phyloP scores from a whole-genome alignment of 495 filamentous ascomycete genomes.

The Trichocladium antarcticum region DNA sequence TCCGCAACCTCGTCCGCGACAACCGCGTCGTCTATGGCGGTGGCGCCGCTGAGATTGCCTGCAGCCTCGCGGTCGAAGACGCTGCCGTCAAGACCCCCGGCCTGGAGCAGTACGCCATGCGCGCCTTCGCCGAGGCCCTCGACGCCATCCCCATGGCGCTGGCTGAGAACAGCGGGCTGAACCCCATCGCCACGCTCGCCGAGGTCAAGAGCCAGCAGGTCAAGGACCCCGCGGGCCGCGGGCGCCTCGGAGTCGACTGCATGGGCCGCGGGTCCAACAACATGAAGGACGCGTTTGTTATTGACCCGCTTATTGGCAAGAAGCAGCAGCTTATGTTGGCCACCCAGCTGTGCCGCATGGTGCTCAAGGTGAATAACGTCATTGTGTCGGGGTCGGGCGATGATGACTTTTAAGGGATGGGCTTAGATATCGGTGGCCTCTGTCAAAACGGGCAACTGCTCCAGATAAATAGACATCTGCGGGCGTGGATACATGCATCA shows the following conservation, averaged over 20 bases:
- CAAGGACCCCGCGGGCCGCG: constrained; percentile 58
- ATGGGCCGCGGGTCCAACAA: constrained; percentile 91
- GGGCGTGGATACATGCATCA: constrained; percentile 8
- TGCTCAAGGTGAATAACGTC: constrained; percentile 95
- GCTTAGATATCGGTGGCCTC: constrained; percentile 1
- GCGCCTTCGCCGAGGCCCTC: constrained; percentile 89
- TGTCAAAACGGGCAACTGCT: neutral
- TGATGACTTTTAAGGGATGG: constrained; percentile 64
- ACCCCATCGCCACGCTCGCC: constrained; percentile 89
- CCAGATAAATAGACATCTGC: constrained; percentile 4
- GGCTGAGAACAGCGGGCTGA: constrained; percentile 91
- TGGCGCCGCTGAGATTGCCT: constrained; percentile 95
- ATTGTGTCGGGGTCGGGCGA: constrained; percentile 90
- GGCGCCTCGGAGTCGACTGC: constrained; percentile 86
- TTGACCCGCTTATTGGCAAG: constrained; percentile 96
- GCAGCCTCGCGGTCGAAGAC: constrained; percentile 89
- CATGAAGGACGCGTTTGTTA: constrained; percentile 95
- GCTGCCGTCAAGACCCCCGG: constrained; percentile 91
- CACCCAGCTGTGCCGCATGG: constrained; percentile 97
- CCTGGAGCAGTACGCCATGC: constrained; percentile 97
- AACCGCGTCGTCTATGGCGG: constrained; percentile 98
- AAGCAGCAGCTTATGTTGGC: constrained; percentile 90
- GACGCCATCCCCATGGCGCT: constrained; percentile 94
- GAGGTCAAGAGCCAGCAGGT: constrained; percentile 92
- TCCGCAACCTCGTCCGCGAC: constrained; percentile 89